Conservation (phyloP, 805 yeast genomes). For the Candida hungchunana region DNA sequence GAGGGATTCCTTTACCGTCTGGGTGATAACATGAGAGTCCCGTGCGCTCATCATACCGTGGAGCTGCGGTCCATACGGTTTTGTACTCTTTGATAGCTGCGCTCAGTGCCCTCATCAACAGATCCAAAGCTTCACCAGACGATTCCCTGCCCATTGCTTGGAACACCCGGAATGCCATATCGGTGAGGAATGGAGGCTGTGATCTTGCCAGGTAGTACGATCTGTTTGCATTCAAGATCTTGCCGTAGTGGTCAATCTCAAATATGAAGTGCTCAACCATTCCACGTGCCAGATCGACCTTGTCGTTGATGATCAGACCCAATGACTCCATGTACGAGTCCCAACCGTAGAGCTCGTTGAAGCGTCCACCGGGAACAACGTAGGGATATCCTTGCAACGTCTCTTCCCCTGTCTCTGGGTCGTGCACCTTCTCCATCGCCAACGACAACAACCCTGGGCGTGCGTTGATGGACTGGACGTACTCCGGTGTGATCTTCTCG, state of each 20-base stretch:
- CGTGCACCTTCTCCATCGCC: constrained; percentile 54
- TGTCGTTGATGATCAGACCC: constrained; percentile 68
- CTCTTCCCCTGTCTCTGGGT: constrained; percentile 47
- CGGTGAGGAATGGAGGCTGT: constrained; percentile 96
- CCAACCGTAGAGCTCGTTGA: constrained; percentile 97
- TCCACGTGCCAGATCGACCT: constrained; percentile 71
- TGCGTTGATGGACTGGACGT: constrained; percentile 68
- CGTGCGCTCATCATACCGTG: constrained; percentile 67
- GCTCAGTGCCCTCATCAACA: constrained; percentile 56
- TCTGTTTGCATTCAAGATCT: constrained; percentile 90
- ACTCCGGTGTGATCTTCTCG: constrained; percentile 67
- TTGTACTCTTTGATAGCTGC: constrained; percentile 88
- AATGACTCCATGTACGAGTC: constrained; percentile 90
- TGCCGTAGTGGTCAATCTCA: constrained; percentile 87
- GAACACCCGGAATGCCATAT: constrained; percentile 75
- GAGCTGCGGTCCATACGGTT: constrained; percentile 71
- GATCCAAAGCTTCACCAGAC: constrained; percentile 48
- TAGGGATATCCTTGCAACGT: constrained; percentile 70
- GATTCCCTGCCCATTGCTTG: constrained; percentile 49
- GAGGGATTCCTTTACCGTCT: constrained; percentile 89
- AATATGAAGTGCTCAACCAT: constrained; percentile 91
- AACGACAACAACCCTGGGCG: constrained; percentile 85
- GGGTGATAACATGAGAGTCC: constrained; percentile 91
- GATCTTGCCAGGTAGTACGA: constrained; percentile 87
- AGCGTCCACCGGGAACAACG: constrained; percentile 96